Conservation (phyloP, 208 protist species). For the Acanthamoeba rhysodes region DNA sequence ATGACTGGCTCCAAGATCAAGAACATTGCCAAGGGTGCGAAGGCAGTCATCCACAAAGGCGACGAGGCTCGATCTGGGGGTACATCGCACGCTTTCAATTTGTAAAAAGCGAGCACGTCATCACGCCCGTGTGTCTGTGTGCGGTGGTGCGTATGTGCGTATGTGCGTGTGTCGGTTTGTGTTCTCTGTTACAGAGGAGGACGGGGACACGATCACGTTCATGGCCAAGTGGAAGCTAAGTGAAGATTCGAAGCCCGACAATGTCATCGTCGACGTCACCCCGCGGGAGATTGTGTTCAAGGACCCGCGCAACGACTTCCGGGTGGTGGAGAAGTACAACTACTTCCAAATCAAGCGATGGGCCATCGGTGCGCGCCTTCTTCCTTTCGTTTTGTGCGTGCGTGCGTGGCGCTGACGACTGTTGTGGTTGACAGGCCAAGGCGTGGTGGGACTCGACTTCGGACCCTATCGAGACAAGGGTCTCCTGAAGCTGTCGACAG, state of each 20-base stretch:
- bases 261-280: neutral
- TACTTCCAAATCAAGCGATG: conserved; percentile 62
- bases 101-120: too few species aligned
- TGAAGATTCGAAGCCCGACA: conserved; percentile 1
- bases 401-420: neutral
- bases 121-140: neutral
- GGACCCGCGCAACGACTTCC: conserved; percentile 24
- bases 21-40: conserved; percentile 27
- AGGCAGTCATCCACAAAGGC: neutral
- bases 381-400: neutral
- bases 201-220: neutral
- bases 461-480: conserved; percentile 6
- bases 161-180: too few species aligned
- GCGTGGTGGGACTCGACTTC: conserved; percentile 7
- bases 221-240: neutral
- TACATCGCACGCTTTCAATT: neutral
- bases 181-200: too few species aligned
- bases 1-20: conserved; percentile 38
- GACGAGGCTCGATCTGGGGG: neutral
- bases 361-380: neutral
- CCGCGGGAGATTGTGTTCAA: conserved; percentile 11
- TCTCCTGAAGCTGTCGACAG: neutral
- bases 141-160: neutral
- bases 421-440: neutral
- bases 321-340: conserved; percentile 4